Conservation (phyloP, 1,284 basidiomycete species). For the Schizophyllum commune region DNA sequence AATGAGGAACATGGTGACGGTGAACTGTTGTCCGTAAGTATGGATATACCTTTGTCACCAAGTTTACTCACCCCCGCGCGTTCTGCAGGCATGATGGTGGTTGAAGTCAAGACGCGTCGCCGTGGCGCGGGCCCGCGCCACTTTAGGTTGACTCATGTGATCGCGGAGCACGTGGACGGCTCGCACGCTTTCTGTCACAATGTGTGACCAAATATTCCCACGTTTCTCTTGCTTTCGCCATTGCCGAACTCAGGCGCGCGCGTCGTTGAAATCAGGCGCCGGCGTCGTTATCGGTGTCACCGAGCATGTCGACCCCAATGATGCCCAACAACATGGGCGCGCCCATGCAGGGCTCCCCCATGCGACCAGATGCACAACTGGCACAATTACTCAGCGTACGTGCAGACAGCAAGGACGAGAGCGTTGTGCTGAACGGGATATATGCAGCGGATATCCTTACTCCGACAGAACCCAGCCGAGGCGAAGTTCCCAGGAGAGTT, state of each 20-base stretch:
- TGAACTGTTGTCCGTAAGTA: conserved; percentile 43
- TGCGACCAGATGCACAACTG: conserved; percentile 16
- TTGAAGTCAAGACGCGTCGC: not conserved
- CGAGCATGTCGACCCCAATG: conserved; percentile 26
- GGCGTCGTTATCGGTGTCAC: not conserved
- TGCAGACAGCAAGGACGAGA: not conserved
- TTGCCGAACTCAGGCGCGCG: not conserved
- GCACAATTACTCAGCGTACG: conserved; percentile 24
- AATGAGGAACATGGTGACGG: conserved; percentile 79
- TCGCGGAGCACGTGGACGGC: not conserved
- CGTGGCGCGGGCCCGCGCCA: not conserved
- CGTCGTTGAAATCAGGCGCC: not conserved
- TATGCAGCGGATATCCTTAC: conserved; percentile 34
- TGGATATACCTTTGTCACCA: not conserved
- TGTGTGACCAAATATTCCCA: not conserved
- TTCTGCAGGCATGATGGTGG: conserved; percentile 54
- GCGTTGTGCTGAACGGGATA: not conserved
- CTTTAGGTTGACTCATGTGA: not conserved
- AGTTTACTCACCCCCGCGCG: conserved; percentile 57
- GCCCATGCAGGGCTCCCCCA: conserved; percentile 12
- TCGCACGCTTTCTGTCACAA: not conserved
- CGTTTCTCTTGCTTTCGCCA: not conserved
- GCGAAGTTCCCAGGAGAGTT: conserved; percentile 38
- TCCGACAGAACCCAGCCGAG: conserved; percentile 39
- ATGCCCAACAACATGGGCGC: conserved; percentile 25